phyloP scores from a whole-genome alignment of 2,329 filamentous ascomycete genomes.

The Pyrenophora graminea region DNA sequence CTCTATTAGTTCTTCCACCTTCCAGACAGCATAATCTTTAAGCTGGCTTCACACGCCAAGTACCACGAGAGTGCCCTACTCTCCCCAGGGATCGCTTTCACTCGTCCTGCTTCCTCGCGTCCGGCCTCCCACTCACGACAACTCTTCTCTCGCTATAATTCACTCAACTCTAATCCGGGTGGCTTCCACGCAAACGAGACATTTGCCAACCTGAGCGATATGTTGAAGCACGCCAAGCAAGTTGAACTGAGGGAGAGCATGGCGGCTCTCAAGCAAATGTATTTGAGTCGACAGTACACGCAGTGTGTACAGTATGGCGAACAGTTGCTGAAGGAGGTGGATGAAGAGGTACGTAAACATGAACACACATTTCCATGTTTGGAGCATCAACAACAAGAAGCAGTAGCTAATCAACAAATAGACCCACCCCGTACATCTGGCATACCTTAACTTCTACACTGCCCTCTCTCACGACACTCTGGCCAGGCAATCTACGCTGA shows the following conservation, averaged over 20 bases:
- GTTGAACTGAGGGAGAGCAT: conserved; percentile 30
- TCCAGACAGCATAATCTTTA: background rate
- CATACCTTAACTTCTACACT: conserved; percentile 46
- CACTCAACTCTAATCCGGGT: conserved; percentile 11
- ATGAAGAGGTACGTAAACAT: conserved; percentile 26
- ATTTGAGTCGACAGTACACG: conserved; percentile 42
- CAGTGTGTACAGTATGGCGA: conserved; percentile 40
- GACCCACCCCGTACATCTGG: conserved; percentile 42
- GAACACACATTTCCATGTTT: background rate
- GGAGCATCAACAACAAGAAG: background rate
- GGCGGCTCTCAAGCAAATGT: conserved; percentile 37
- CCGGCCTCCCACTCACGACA: conserved; percentile 5
- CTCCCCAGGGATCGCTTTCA: background rate
- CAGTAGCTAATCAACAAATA: conserved; percentile 14
- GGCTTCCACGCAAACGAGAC: conserved; percentile 4
- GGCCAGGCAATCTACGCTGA: conserved; percentile 41
- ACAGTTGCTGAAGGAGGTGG: conserved; percentile 27
- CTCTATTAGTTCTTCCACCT: background rate
- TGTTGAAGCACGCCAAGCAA: conserved; percentile 25
- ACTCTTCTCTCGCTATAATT: conserved; percentile 1
- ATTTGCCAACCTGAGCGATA: conserved; percentile 7
- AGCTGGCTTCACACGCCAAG: conserved; percentile 15
- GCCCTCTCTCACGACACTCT: conserved; percentile 45
- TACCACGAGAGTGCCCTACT: conserved; percentile 7
- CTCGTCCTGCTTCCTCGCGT: conserved; percentile 2